Conservation (phyloP, 495 filamentous ascomycete species). For the Tuber indicum region DNA sequence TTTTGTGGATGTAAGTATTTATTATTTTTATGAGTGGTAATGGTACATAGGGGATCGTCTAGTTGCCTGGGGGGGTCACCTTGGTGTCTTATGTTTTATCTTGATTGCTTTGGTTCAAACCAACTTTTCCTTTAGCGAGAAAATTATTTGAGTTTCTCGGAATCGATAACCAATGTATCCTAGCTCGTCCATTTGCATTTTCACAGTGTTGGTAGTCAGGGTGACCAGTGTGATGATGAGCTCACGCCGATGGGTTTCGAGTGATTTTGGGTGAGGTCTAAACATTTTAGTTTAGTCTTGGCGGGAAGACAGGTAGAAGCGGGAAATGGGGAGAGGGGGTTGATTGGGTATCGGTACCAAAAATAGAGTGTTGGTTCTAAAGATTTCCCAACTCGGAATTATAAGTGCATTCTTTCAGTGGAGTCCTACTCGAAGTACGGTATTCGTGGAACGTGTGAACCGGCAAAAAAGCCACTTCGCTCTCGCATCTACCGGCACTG, state of each 20-base stretch:
- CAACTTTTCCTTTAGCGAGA: neutral
- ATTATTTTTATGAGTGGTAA: neutral
- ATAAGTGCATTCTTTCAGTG: too few relatives aligned
- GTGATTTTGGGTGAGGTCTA: neutral
- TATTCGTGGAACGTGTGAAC: too few relatives aligned
- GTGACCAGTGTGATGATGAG: neutral
- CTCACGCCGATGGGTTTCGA: neutral
- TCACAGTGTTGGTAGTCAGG: neutral
- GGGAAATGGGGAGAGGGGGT: neutral
- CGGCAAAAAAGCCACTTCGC: too few relatives aligned
- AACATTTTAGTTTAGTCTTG: neutral
- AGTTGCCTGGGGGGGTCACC: neutral
- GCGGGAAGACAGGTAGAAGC: neutral
- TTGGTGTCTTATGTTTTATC: neutral
- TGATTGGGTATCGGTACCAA: neutral
- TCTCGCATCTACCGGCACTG: too few relatives aligned
- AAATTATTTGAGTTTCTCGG: neutral
- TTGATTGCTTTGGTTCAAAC: neutral
- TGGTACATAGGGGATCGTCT: neutral
- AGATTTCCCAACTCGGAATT: too few relatives aligned
- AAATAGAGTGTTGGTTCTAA: neutral
- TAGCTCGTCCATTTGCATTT: neutral
- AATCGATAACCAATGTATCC: neutral
- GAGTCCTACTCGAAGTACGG: too few relatives aligned
- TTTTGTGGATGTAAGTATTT: neutral